Evolutionary conservation across 768 basidiomycete genomes (phyloP).

Genomic region (Pisolithus orientalis): DNA sequence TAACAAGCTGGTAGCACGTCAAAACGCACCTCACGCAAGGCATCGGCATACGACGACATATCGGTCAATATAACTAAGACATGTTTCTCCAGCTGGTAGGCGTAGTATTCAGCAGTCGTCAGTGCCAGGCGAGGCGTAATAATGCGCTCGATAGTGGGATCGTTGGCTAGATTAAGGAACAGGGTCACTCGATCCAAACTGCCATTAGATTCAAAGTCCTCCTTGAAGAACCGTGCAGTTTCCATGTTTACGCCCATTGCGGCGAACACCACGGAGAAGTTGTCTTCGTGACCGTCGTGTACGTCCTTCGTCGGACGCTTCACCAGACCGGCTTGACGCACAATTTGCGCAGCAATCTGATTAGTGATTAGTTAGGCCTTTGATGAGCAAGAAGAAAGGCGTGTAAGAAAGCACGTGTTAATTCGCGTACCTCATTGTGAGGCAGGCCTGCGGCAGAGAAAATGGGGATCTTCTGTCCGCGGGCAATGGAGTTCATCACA

Average conservation of each 20-base stretch:
- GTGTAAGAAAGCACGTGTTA: conserved; percentile 13
- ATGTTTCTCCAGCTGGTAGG: conserved; percentile 99
- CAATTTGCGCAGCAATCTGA: conserved; percentile 99
- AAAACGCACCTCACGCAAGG: conserved; percentile 76
- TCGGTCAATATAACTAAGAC: conserved; percentile 98
- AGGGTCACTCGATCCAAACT: conserved; percentile 95
- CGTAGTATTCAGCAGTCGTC: conserved; percentile 98
- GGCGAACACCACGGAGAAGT: conserved; percentile 99
- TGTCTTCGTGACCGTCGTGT: conserved; percentile 98
- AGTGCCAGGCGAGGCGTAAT: conserved; percentile 97
- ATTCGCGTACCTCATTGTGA: conserved; percentile 79
- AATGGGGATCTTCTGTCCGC: conserved; percentile 99
- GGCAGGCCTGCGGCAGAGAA: conserved; percentile 98
- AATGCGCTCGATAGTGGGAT: conserved; percentile 99
- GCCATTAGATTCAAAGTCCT: conserved; percentile 98
- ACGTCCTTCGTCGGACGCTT: conserved; percentile 96
- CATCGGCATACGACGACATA: conserved; percentile 98
- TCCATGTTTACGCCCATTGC: conserved; percentile 99
- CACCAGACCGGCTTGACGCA: conserved; percentile 97
- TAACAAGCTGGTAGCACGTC: conserved; percentile 10
- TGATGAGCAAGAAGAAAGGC: conserved; percentile 14
- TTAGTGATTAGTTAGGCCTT: not conserved
- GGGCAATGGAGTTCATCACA: conserved; percentile 97
- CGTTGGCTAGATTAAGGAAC: conserved; percentile 98
- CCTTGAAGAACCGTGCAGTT: conserved; percentile 98